phyloP scores from a whole-genome alignment of 495 filamentous ascomycete species.

The Penicilliopsis zonata region DNA sequence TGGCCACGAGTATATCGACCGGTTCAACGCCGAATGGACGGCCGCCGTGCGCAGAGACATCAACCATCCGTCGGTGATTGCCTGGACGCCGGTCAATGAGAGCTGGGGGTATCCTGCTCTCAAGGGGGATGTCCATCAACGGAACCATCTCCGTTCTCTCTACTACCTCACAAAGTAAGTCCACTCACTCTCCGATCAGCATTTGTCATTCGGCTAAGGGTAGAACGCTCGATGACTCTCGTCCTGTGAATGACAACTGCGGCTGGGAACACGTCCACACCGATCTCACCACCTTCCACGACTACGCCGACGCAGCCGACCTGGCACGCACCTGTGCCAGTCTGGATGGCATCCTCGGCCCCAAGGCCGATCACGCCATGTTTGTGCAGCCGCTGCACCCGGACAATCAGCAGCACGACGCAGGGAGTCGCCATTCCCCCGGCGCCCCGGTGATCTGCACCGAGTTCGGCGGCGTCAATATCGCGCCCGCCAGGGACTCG shows the following conservation, averaged over 20 bases:
- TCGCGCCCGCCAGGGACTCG: slow-evolving; percentile 23
- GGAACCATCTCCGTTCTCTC: slow-evolving; percentile 43
- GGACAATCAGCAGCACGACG: slow-evolving; percentile 18
- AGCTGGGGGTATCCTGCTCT: slow-evolving; percentile 46
- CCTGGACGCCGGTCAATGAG: slow-evolving; percentile 51
- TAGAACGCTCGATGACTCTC: slow-evolving; percentile 40
- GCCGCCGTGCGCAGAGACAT: slow-evolving; percentile 45
- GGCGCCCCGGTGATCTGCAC: slow-evolving; percentile 44
- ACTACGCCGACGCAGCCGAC: slow-evolving; percentile 40
- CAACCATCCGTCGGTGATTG: slow-evolving; percentile 48
- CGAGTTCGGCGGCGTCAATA: slow-evolving; percentile 50
- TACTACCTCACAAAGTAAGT: slow-evolving; percentile 48
- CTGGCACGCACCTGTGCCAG: slow-evolving; percentile 35
- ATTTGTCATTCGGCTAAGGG: slow-evolving; percentile 2
- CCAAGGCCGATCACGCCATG: slow-evolving; percentile 31
- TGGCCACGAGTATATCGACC: slow-evolving; percentile 34
- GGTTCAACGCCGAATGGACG: slow-evolving; percentile 44
- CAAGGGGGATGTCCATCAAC: slow-evolving; percentile 37
- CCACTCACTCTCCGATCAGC: not conserved
- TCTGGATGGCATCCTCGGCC: slow-evolving; percentile 31
- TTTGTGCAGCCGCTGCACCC: slow-evolving; percentile 31
- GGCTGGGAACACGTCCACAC: slow-evolving; percentile 50
- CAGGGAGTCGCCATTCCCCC: slow-evolving; percentile 28
- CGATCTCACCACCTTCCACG: slow-evolving; percentile 49
- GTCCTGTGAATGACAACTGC: slow-evolving; percentile 53